phyloP scores from a whole-genome alignment of 176 grass and related monocot genomes.

The Oryza australiensis region DNA sequence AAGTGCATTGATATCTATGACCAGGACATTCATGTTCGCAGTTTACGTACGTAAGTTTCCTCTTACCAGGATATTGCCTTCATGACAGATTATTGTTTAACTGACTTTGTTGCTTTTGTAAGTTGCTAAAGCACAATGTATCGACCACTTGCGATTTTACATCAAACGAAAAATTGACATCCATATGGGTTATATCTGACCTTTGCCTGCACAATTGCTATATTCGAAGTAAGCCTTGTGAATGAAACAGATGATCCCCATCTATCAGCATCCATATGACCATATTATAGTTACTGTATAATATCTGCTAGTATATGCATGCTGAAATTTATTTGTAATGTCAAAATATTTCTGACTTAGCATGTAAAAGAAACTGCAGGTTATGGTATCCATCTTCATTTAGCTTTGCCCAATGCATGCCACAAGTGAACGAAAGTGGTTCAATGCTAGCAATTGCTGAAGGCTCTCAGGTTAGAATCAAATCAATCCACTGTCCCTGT shows the following conservation, averaged over 20 bases:
- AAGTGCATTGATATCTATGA: slow-evolving; percentile 92
- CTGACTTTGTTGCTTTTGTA: slow-evolving; percentile 1
- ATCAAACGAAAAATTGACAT: slow-evolving; percentile 15
- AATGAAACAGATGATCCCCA: neutral
- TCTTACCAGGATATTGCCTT: neutral
- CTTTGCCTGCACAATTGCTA: neutral
- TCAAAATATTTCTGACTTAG: slow-evolving; percentile 17
- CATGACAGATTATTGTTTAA: neutral
- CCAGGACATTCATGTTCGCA: slow-evolving; percentile 91
- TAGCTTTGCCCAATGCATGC: slow-evolving; percentile 55
- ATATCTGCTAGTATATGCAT: neutral
- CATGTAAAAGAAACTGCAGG: slow-evolving; percentile 48
- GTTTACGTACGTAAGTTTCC: slow-evolving; percentile 71
- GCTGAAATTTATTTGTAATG: neutral
- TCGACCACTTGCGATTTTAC: neutral
- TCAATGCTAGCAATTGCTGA: slow-evolving; percentile 77
- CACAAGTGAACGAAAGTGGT: slow-evolving; percentile 48
- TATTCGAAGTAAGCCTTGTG: slow-evolving; percentile 14
- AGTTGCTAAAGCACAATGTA: neutral
- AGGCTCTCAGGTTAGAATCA: slow-evolving; percentile 86
- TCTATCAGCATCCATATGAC: neutral
- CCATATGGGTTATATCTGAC: neutral
- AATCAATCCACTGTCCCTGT: neutral
- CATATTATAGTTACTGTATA: neutral
- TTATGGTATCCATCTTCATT: slow-evolving; percentile 90